A percentile compares a stretch with the other conserved stretches of the same genome.
phyloP scores from a whole-genome alignment of 225 moss, liverwort and hornwort species.

The Climacium dendroides region DNA sequence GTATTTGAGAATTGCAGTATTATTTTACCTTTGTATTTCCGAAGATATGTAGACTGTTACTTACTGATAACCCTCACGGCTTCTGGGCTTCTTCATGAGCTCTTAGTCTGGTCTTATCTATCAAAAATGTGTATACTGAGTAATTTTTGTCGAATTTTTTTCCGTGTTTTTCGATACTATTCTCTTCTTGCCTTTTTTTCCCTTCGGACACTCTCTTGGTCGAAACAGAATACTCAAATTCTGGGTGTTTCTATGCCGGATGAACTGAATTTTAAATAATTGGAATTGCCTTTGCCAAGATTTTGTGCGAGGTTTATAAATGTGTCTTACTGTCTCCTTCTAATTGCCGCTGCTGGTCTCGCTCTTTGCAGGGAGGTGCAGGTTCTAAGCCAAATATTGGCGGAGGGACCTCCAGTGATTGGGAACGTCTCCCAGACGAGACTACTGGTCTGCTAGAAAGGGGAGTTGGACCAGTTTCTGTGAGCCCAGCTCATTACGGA shows the following conservation, averaged over 20 bases:
- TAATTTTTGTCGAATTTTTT: not conserved
- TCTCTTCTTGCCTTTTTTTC: not conserved
- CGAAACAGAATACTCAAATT: not conserved
- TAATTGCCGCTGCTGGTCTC: not conserved
- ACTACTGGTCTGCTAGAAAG: slow-evolving; percentile 19
- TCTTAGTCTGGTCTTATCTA: not conserved
- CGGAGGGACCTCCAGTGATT: slow-evolving; percentile 8
- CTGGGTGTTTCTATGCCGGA: not conserved
- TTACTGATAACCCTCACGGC: not conserved
- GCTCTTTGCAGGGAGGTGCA: slow-evolving; percentile 13
- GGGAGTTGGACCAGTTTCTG: slow-evolving; percentile 25
- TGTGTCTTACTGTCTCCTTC: not conserved
- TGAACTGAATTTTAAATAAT: no score
- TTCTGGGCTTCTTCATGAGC: not conserved
- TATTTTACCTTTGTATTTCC: not conserved
- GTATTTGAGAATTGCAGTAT: not conserved
- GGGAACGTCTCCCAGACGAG: slow-evolving; percentile 26
- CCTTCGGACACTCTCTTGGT: not conserved
- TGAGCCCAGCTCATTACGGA: slow-evolving; percentile 30
- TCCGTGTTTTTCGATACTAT: not conserved
- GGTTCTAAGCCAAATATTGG: not conserved
- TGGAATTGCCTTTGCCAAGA: no score
- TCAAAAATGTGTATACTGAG: not conserved
- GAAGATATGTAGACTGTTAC: not conserved
- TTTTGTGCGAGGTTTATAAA: not conserved